Evolutionary conservation across 1,284 basidiomycete species (phyloP), one percentile per base, ranked within the genome.

Genomic region (Malassezia psittaci): DNA sequence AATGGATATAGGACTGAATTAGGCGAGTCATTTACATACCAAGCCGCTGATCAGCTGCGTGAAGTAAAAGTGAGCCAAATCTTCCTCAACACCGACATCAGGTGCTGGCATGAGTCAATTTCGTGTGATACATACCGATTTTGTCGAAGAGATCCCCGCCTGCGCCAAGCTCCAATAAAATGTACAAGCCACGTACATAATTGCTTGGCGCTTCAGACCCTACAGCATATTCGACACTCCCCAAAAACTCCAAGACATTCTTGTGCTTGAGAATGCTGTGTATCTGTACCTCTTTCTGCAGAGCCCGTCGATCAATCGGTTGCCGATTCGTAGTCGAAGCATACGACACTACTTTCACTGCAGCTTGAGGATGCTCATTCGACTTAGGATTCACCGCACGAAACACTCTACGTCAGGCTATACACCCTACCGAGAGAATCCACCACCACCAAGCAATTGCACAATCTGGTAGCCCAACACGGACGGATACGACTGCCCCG

Each of bases 121-220:
- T 5, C 19, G 67, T 79, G 5, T 39, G 64, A n/a, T 7, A 47
- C 78, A 60, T 68, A 90, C 90, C 87, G 59, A 98, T 96, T 79
- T 96, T 96, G 77, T 98, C 94, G 74, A 98, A 98, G 39, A 98
- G 77, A 75, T 98, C 93, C 0, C 94, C 93, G 42, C 90, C 91
- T 0, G 85, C 85, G 0, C 91, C 93, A 39, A 93, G 79, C 75
- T 96, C 93, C 62, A 98, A 78, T 24, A 96, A 78, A 80, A 98
- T 89, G 73, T 96, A 98, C 40, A 90, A 80, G 0, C 87, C 72
- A 3, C 70, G 70, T 5, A 74, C 67, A 40, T 66, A 69, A 52
- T 67, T 71, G 39, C 62, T 61, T 13, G 64, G 63, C 11, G 61
- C 57, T 19, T 59, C 59, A 7, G 64, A 62, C 33, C 55, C 62